These are phyloP conservation scores for Mallotus nudiflorus DNA, from an alignment of 345 rosid species.

Conservation along the genomic window DNA sequence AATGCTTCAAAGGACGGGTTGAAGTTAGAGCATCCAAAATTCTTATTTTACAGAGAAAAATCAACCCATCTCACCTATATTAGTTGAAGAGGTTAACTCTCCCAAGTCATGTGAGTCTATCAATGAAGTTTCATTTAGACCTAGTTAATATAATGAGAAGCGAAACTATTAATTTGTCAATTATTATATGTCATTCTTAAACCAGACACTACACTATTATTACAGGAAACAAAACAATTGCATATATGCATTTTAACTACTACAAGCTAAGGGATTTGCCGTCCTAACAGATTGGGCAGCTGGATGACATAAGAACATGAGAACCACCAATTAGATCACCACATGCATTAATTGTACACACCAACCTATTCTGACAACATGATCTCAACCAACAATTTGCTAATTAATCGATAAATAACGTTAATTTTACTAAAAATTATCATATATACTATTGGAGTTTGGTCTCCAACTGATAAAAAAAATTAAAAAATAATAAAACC, in stretches of 20 bases:
- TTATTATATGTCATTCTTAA: too few relatives aligned
- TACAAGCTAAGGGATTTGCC: neutral
- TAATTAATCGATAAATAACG: neutral
- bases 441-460: neutral
- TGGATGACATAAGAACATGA: slow-evolving; percentile 15
- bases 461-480: neutral
- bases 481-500: neutral
- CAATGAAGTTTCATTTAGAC: neutral
- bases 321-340: slow-evolving; percentile 14
- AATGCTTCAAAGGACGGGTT: slow-evolving; percentile 17
- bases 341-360: neutral
- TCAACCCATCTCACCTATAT: neutral
- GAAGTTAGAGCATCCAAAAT: slow-evolving; percentile 3
- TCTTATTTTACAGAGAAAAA: neutral
- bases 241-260: neutral
- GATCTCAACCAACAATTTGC: slow-evolving; percentile 21
- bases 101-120: neutral
- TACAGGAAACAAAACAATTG: neutral
- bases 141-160: too few relatives aligned
- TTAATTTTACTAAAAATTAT: neutral
- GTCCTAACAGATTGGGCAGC: slow-evolving; percentile 17
- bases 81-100: slow-evolving; percentile 5
- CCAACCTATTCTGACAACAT: slow-evolving; percentile 17
- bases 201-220: neutral
- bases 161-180: too few relatives aligned